A percentile compares a stretch with the other conserved stretches of the same genome.
phyloP scores from a whole-genome alignment of 2,329 filamentous ascomycete genomes.

The Cytospora piceae region DNA sequence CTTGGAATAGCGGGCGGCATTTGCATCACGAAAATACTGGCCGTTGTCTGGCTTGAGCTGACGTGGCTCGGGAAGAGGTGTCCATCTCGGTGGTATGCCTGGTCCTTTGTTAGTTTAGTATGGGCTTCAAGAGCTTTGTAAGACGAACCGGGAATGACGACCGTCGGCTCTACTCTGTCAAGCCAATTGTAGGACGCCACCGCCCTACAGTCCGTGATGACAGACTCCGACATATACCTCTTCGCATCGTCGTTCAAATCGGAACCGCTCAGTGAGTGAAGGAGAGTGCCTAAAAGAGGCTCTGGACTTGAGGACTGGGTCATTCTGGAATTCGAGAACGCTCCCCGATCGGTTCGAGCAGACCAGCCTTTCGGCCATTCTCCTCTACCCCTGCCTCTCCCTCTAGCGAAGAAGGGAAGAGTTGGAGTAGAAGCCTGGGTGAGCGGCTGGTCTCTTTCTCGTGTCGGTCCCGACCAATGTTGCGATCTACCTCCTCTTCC shows the following conservation, averaged over 20 bases:
- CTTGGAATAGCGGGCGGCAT: constrained; percentile 52
- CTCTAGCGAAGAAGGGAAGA: background rate
- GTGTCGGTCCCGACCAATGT: background rate
- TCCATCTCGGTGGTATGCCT: constrained; percentile 58
- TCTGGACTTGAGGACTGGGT: constrained; percentile 13
- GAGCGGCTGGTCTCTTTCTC: background rate
- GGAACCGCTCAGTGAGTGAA: constrained; percentile 25
- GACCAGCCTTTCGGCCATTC: background rate
- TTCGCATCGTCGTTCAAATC: constrained; percentile 32
- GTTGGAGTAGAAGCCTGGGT: background rate
- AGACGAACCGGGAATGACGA: constrained; percentile 41
- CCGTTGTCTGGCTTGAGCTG: constrained; percentile 50
- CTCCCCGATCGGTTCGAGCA: background rate
- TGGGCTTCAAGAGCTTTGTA: background rate
- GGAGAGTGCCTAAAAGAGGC: constrained; percentile 34
- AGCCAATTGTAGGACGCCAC: constrained; percentile 46
- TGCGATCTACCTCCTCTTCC: background rate
- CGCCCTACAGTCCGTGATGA: constrained; percentile 34
- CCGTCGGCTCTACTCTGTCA: constrained; percentile 33
- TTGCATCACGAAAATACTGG: constrained; percentile 57
- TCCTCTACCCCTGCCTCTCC: background rate
- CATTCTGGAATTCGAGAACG: background rate
- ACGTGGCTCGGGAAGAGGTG: constrained; percentile 42
- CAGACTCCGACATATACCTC: constrained; percentile 28
- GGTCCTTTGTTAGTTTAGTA: constrained; percentile 21